A percentile compares a stretch with the other conserved stretches of the same genome.
Conservation (phyloP, 139 green algal species). For the Mychonastes homosphaera region DNA sequence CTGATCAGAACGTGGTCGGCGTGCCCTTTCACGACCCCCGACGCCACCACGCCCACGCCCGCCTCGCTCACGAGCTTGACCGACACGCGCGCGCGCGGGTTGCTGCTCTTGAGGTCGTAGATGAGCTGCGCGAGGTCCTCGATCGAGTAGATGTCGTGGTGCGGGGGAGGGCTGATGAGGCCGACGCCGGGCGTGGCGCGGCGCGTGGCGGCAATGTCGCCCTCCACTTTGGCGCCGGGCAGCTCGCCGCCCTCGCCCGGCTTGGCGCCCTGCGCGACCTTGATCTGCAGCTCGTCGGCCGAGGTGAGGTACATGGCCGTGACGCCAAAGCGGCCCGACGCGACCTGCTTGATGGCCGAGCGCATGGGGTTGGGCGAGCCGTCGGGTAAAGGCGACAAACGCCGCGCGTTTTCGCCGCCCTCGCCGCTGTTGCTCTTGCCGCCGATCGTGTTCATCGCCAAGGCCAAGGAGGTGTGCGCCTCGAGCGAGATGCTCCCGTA, state of each 20-base stretch:
- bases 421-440: conserved; percentile 66
- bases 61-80: conserved; percentile 95
- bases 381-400: conserved; percentile 62
- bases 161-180: conserved; percentile 95
- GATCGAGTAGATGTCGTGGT: conserved; percentile 99
- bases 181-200: conserved; percentile 82
- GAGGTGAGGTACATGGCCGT: conserved; percentile 90
- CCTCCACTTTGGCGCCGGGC: conserved; percentile 76
- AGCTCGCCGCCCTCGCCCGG: conserved; percentile 86
- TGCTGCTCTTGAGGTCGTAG: conserved; percentile 85
- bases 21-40: conserved; percentile 87
- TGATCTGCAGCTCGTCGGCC: conserved; percentile 91
- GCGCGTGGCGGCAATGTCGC: conserved; percentile 78
- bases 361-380: conserved; percentile 73
- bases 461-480: conserved; percentile 81
- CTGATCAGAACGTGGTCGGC: conserved; percentile 93
- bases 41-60: conserved; percentile 83
- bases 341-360: conserved; percentile 82
- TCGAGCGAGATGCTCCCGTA: conserved; percentile 79
- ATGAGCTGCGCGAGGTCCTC: conserved; percentile 99
- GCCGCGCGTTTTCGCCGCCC: conserved; percentile 77
- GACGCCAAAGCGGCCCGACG: conserved; percentile 83
- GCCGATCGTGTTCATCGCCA: conserved; percentile 91
- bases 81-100: conserved; percentile 52
- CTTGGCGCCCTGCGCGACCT: conserved; percentile 72